phyloP scores from a whole-genome alignment of 1,284 basidiomycete species.

The Ceratobasidium sp. region DNA sequence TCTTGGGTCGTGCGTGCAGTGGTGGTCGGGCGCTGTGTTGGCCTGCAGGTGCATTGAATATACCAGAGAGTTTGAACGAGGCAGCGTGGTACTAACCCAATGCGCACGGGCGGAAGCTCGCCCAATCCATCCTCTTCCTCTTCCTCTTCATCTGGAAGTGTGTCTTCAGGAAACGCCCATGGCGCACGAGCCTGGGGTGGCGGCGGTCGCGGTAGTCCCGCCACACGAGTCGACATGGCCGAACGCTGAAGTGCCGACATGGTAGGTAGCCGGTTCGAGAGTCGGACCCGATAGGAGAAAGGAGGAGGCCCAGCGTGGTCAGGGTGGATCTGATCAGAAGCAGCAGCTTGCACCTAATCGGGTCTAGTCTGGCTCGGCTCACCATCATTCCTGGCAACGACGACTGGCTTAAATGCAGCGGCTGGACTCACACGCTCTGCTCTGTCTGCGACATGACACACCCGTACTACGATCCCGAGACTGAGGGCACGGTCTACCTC shows the following conservation, averaged over 20 bases:
- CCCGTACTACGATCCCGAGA: slow-evolving; percentile 23
- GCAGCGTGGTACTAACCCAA: not conserved
- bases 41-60: slow-evolving; percentile 16
- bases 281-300: not conserved
- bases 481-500: slow-evolving; percentile 25
- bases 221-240: slow-evolving; percentile 23
- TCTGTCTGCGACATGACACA: slow-evolving; percentile 11
- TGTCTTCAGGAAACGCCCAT: slow-evolving; percentile 46
- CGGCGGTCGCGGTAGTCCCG: slow-evolving; percentile 14
- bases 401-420: slow-evolving; percentile 21
- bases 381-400: not conserved
- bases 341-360: not conserved
- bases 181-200: slow-evolving; percentile 29
- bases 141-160: slow-evolving; percentile 62
- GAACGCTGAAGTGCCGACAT: slow-evolving; percentile 31
- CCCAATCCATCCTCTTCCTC: slow-evolving; percentile 73
- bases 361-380: not conserved
- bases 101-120: slow-evolving; percentile 59
- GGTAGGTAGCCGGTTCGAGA: not conserved
- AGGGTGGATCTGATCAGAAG: not conserved
- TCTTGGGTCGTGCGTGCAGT: slow-evolving; percentile 57
- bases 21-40: slow-evolving; percentile 33
- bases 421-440: not conserved
- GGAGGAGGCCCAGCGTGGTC: not conserved
- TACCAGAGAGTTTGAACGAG: not conserved